Conservation (phyloP, 2,329 filamentous ascomycete genomes). For the Aspergillus sojae region DNA sequence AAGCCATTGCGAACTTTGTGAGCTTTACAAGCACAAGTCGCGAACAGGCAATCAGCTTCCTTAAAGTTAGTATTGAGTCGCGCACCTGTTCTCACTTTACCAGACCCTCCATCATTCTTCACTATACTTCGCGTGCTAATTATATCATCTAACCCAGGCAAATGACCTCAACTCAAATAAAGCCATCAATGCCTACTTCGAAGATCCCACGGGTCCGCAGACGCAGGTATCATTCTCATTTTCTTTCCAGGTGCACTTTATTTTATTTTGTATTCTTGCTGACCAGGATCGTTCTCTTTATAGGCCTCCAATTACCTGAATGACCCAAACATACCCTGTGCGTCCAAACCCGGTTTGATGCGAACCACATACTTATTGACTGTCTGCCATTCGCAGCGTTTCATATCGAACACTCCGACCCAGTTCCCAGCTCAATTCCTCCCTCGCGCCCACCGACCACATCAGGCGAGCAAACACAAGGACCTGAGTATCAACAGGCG, state of each 20-base stretch:
- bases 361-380: conserved; percentile 3
- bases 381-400: conserved; percentile 32
- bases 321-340: conserved; percentile 31
- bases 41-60: conserved; percentile 43
- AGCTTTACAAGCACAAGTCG: conserved; percentile 44
- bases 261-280: neutral
- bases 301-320: conserved; percentile 27
- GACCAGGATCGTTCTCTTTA: neutral
- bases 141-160: conserved; percentile 34
- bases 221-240: conserved; percentile 30
- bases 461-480: conserved; percentile 33
- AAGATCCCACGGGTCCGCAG: conserved; percentile 43
- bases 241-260: neutral
- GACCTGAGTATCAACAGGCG: conserved; percentile 24
- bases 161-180: conserved; percentile 48
- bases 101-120: neutral
- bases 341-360: conserved; percentile 8
- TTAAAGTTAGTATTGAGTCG: conserved; percentile 36
- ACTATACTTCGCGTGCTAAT: conserved; percentile 16
- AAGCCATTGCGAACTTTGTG: conserved; percentile 44
- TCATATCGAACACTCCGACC: conserved; percentile 41
- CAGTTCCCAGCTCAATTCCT: conserved; percentile 38
- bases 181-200: conserved; percentile 52
- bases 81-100: neutral
- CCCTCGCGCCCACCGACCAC: conserved; percentile 53